Base-by-base conservation (phyloP, 1,284 basidiomycete species). In the Sparassis latifolia region DNA sequence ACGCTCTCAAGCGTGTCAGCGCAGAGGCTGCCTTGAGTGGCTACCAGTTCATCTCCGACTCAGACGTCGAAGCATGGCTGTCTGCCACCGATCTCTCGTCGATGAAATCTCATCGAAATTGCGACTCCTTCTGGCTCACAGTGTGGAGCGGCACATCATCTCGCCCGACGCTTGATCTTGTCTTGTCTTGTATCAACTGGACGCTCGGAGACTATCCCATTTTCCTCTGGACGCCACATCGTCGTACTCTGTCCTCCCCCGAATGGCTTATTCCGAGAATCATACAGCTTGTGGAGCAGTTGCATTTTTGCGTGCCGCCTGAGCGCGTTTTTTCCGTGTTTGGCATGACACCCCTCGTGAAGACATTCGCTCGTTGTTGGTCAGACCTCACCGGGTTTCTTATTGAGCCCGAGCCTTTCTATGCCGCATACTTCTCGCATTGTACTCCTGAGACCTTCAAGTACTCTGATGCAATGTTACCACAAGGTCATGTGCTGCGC, bases 251-350 rank as follows among this genome's bases (percentile, higher is more conserved):
- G 3, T 51, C 65, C 32, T 64, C 66, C 3, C 37, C 63, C n/a
- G 57, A 65, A 29, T 72, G 70, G 72, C 52, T 75, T 28, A 43
- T 44, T 4, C 66, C 65, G 42, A 69, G 72, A 10, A 56, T 76
- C 30, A 54, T 54, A 37, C 60, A 66, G 38, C 61, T 78, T 12
- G 63, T 66, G 3, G 62, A 68, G 28, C 63, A 66, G 52, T 62
- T 80, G 35, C 55, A 52, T n/a, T 57, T 52, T 33, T 69, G 70
- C 49, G 67, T 77, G 9, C 66, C 66, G 3, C 66, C 69, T 0
- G 66, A 70, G 50, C 75, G 73, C 45, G 73, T 77, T 40, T 78
- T 74, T 61, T 72, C 76, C 32, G 67, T 76, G 33, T 78, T 76
- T 58, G 74, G 73, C 35, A 61, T 66, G 52, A 67, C 65, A 0